phyloP scores from a whole-genome alignment of 1,284 basidiomycete species.

The Golubevia pallescens region DNA sequence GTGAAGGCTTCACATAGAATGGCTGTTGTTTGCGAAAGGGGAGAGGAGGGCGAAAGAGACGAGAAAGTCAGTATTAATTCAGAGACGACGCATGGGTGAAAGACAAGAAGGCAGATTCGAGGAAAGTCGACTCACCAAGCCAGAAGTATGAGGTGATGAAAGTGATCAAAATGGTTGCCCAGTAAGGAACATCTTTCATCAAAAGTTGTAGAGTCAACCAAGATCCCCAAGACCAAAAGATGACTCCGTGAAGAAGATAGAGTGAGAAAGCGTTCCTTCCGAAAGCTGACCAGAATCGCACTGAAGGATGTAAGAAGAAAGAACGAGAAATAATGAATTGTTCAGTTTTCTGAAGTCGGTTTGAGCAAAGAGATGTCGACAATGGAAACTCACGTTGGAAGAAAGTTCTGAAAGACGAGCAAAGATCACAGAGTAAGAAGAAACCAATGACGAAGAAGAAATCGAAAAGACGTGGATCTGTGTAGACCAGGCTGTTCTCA shows the following conservation, averaged over 20 bases:
- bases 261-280: slow-evolving; percentile 40
- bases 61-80: too few relatives aligned
- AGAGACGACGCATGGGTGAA: too few relatives aligned
- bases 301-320: background rate
- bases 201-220: slow-evolving; percentile 40
- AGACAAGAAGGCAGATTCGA: too few relatives aligned
- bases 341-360: too few relatives aligned
- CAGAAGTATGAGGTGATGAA: slow-evolving; percentile 33
- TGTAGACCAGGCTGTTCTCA: slow-evolving; percentile 21
- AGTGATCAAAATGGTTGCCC: slow-evolving; percentile 41
- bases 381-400: slow-evolving; percentile 13
- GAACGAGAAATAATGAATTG: too few relatives aligned
- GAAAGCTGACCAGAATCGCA: slow-evolving; percentile 41
- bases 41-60: too few relatives aligned
- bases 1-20: slow-evolving; percentile 40
- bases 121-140: too few relatives aligned
- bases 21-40: background rate
- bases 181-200: slow-evolving; percentile 32
- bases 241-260: slow-evolving; percentile 47
- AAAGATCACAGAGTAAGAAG: slow-evolving; percentile 45
- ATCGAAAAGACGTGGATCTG: slow-evolving; percentile 24
- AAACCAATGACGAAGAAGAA: slow-evolving; percentile 39
- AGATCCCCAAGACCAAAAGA: slow-evolving; percentile 48
- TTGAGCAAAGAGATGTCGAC: too few relatives aligned
- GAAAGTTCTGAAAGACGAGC: slow-evolving; percentile 33